Evolutionary conservation across 2,329 filamentous ascomycete genomes (phyloP), one percentile per base, ranked within the genome.

Genomic region (Beauveria brongniartii): DNA sequence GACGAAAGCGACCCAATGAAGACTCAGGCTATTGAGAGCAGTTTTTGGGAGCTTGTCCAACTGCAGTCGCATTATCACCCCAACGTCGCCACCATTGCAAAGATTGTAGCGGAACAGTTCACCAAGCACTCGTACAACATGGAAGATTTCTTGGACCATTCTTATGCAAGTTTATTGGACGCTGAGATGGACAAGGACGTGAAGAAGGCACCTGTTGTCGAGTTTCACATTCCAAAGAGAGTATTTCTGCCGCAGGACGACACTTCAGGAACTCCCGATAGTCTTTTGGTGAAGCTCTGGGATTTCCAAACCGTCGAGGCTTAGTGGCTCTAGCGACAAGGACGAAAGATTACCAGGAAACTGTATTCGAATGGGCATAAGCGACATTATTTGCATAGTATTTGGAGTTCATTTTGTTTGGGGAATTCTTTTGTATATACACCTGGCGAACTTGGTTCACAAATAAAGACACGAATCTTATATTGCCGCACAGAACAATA

Each of bases 81-180:
- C 16, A 99, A 97, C 67, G 91, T 99, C 26, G 92, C 93, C 0
- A 94, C 92, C 3, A 86, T 99, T 66, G 89, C 92, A 50, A 94
- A 92, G 74, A 96, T 99, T 65, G 86, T 99, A 61, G 90, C 90
- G 2, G 92, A 97, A 75, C 94, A 97, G 72, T 99, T 97, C 73
- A 99, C 94, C 2, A 99, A 99, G 77, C 87, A 92, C 66, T 83
- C 88, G 3, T 99, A 97, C 74, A 94, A 92, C 67, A 77, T 97
- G n/a, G 94, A 99, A 71, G 94, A 99, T 71, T 99, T 99, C 74
- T 77, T 97, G 53, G 94, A 99, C 70, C 92, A 97, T 72, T 93
- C 91, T 0, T 99, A 97, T 74, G 84, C 80, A 68, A 90, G 85
- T 70, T 84, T 99, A 71, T 76, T 97, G 48, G 90, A 94, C 63